Evolutionary conservation across 73 alveolate species (phyloP).

Genomic region (Blepharisma stoltei): DNA sequence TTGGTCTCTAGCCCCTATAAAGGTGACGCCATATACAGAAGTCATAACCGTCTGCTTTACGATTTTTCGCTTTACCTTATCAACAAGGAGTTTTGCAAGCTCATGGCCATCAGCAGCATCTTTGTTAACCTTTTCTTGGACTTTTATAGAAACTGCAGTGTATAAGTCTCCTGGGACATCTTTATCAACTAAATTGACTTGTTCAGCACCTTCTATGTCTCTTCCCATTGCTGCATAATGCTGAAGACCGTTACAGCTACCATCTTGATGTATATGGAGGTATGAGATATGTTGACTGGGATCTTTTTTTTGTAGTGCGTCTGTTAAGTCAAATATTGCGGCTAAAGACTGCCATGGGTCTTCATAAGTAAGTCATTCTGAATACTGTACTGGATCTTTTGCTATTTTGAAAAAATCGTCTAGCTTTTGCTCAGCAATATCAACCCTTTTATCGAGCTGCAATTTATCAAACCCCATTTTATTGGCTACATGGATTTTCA

Average conservation of each 20-base stretch:
- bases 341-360: slow-evolving; percentile 89
- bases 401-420: slow-evolving; percentile 66
- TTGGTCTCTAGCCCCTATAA: slow-evolving; percentile 80
- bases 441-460: slow-evolving; percentile 68
- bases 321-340: slow-evolving; percentile 68
- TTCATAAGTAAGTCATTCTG: slow-evolving; percentile 78
- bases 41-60: slow-evolving; percentile 98
- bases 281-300: slow-evolving; percentile 74
- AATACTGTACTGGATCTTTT: slow-evolving; percentile 73
- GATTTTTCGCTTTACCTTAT: slow-evolving; percentile 69
- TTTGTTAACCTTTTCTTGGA: slow-evolving; percentile 40
- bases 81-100: slow-evolving; percentile 64
- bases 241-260: slow-evolving; percentile 73
- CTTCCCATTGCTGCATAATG: slow-evolving; percentile 97
- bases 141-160: slow-evolving; percentile 70
- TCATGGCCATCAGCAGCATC: slow-evolving; percentile 42
- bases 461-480: slow-evolving; percentile 83
- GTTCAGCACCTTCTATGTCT: slow-evolving; percentile 87
- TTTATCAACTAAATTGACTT: slow-evolving; percentile 73
- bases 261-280: slow-evolving; percentile 92
- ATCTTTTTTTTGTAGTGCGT: slow-evolving; percentile 58
- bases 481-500: slow-evolving; percentile 83
- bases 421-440: slow-evolving; percentile 60
- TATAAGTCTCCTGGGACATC: slow-evolving; percentile 88
- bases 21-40: slow-evolving; percentile 94